A percentile compares a stretch with the other conserved stretches of the same genome.
phyloP scores from a whole-genome alignment of 1,139 yeast genomes.

The Hansenula lynferdii region DNA sequence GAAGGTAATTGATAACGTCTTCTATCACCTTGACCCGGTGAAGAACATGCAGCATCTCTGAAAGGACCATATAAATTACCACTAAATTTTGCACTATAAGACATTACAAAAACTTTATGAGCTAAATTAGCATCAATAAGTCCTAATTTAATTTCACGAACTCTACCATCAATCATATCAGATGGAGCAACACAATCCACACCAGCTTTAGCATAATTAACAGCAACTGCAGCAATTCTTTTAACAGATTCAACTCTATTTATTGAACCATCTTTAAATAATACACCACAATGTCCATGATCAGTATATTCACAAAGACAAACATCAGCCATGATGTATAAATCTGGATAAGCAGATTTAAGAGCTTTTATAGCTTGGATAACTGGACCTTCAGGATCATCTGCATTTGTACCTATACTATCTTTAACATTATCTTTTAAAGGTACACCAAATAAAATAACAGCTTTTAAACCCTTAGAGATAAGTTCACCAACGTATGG shows the following conservation, averaged over 20 bases:
- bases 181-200: slow-evolving; percentile 96
- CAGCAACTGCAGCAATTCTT: slow-evolving; percentile 92
- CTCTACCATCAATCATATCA: slow-evolving; percentile 97
- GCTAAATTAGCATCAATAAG: slow-evolving; percentile 80
- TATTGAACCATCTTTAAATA: slow-evolving; percentile 80
- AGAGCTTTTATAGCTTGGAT: slow-evolving; percentile 70
- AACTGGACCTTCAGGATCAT: slow-evolving; percentile 95
- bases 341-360: slow-evolving; percentile 63
- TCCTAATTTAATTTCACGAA: slow-evolving; percentile 82
- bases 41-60: slow-evolving; percentile 94
- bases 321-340: slow-evolving; percentile 90
- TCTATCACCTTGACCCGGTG: slow-evolving; percentile 89
- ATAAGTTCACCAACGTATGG: slow-evolving; percentile 70
- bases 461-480: slow-evolving; percentile 78
- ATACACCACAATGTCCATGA: slow-evolving; percentile 95
- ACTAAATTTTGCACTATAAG: slow-evolving; percentile 91
- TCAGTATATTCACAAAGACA: slow-evolving; percentile 95
- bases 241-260: slow-evolving; percentile 71
- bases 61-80: slow-evolving; percentile 95
- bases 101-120: slow-evolving; percentile 84
- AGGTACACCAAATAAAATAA: slow-evolving; percentile 90
- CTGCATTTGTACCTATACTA: slow-evolving; percentile 82
- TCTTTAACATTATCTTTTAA: slow-evolving; percentile 73
- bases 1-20: slow-evolving; percentile 91
- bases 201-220: slow-evolving; percentile 92